These are phyloP conservation scores for Candida peoriensis DNA, from an alignment of 805 yeast species.

Conservation along the genomic window DNA sequence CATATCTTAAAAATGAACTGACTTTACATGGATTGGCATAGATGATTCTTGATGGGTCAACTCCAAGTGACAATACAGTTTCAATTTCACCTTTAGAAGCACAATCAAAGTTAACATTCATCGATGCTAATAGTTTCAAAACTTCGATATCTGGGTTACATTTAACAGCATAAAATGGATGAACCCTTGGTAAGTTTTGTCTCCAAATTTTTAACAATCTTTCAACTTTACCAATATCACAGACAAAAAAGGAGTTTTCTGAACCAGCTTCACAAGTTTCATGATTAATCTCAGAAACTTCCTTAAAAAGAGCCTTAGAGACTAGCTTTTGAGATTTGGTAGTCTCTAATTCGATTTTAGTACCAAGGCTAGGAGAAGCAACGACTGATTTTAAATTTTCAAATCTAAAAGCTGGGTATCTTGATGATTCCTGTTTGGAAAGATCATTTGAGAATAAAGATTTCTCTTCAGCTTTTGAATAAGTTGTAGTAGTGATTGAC, in stretches of 20 bases:
- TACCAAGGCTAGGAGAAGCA: neutral
- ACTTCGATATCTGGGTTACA: conserved; percentile 76
- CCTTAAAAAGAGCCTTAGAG: conserved; percentile 34
- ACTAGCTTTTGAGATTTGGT: conserved; percentile 29
- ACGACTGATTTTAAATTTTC: neutral
- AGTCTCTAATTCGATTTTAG: conserved; percentile 22
- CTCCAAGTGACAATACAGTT: conserved; percentile 55
- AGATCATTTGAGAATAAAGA: neutral
- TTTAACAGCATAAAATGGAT: conserved; percentile 92
- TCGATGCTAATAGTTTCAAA: conserved; percentile 46
- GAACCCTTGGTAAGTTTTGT: conserved; percentile 59
- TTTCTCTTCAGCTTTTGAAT: conserved; percentile 2
- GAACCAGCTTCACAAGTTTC: conserved; percentile 66
- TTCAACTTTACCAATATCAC: conserved; percentile 72
- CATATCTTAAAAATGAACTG: conserved; percentile 72
- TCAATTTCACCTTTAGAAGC: conserved; percentile 86
- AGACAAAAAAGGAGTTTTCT: conserved; percentile 83
- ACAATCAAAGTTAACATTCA: conserved; percentile 86
- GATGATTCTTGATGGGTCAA: conserved; percentile 61
- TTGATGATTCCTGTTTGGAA: neutral
- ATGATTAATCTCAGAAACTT: conserved; percentile 42
- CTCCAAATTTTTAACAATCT: conserved; percentile 64
- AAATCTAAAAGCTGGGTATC: neutral
- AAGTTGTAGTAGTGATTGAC: conserved; percentile 15
- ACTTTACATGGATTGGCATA: conserved; percentile 95